These are phyloP conservation scores for Rhizophagus sp. DNA, from an alignment of 192 early-diverging fungal genomes.

Conservation along the genomic window DNA sequence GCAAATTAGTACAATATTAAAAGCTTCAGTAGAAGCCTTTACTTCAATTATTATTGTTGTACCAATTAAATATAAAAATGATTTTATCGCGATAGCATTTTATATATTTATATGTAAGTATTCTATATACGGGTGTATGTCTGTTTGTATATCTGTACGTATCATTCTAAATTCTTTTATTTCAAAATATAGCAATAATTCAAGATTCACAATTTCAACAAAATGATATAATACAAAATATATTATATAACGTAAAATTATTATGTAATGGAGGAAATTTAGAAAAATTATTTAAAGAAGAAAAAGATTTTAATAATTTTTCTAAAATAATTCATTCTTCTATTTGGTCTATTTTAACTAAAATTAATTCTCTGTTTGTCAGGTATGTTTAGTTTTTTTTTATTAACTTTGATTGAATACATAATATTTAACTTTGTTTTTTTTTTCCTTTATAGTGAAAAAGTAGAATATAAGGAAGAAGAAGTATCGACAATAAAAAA, in stretches of 20 bases:
- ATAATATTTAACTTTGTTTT: not conserved
- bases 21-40: constrained; percentile 45
- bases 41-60: constrained; percentile 45
- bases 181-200: constrained; percentile 39
- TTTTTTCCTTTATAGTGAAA: not conserved
- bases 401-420: not conserved
- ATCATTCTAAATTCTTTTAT: not conserved
- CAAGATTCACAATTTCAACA: constrained; percentile 49
- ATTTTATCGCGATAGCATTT: constrained; percentile 53
- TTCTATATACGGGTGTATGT: too few species aligned
- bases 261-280: constrained; percentile 36
- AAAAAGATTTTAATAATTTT: constrained; percentile 30
- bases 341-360: constrained; percentile 4
- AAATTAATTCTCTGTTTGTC: constrained; percentile 34
- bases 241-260: constrained; percentile 48
- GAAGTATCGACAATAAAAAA: constrained; percentile 20
- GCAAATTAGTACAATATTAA: constrained; percentile 39
- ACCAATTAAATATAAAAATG: constrained; percentile 46
- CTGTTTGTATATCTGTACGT: too few species aligned
- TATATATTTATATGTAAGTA: constrained; percentile 49
- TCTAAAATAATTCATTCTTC: constrained; percentile 30
- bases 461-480: not conserved
- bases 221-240: constrained; percentile 43
- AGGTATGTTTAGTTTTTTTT: constrained; percentile 3
- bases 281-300: constrained; percentile 19